phyloP scores from a whole-genome alignment of 2,329 filamentous ascomycete genomes.

The Aspergillus neoniger region DNA sequence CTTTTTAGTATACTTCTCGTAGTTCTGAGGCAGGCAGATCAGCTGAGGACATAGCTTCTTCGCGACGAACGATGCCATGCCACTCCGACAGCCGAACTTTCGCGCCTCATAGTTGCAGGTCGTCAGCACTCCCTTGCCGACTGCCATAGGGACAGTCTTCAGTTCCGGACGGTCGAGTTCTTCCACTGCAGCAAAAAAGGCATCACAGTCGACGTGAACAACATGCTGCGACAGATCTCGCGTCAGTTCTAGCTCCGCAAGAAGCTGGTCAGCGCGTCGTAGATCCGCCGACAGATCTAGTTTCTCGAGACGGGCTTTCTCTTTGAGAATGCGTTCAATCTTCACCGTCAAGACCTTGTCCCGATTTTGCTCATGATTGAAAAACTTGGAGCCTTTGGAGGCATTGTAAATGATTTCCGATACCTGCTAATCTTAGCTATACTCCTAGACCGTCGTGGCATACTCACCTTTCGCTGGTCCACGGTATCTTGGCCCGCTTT shows the following conservation, averaged over 20 bases:
- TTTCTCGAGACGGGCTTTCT: constrained; percentile 73
- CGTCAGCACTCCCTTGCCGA: constrained; percentile 72
- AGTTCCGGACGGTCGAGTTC: constrained; percentile 81
- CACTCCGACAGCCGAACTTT: constrained; percentile 85
- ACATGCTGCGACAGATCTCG: constrained; percentile 82
- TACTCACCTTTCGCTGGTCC: constrained; percentile 78
- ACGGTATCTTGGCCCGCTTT: constrained; percentile 92
- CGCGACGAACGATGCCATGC: constrained; percentile 95
- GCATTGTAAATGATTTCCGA: constrained; percentile 97
- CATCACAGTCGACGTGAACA: constrained; percentile 94
- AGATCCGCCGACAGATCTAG: constrained; percentile 72
- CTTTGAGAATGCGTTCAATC: constrained; percentile 75
- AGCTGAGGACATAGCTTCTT: constrained; percentile 89
- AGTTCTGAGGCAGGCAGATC: constrained; percentile 79
- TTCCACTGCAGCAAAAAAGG: constrained; percentile 95
- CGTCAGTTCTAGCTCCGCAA: constrained; percentile 73
- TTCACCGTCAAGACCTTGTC: constrained; percentile 83
- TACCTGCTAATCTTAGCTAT: constrained; percentile 55
- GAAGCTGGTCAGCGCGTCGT: constrained; percentile 76
- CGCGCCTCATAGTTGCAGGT: constrained; percentile 87
- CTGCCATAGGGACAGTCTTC: constrained; percentile 83
- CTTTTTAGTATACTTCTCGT: constrained; percentile 87
- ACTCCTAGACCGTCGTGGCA: not conserved
- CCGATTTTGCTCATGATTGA: constrained; percentile 82
- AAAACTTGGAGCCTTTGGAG: constrained; percentile 94